Percentiles rank a stretch among this genome's conserved stretches.
Evolutionary conservation across 108 stramenopile genomes (phyloP).

Genomic region (Nitzschia putrida): DNA sequence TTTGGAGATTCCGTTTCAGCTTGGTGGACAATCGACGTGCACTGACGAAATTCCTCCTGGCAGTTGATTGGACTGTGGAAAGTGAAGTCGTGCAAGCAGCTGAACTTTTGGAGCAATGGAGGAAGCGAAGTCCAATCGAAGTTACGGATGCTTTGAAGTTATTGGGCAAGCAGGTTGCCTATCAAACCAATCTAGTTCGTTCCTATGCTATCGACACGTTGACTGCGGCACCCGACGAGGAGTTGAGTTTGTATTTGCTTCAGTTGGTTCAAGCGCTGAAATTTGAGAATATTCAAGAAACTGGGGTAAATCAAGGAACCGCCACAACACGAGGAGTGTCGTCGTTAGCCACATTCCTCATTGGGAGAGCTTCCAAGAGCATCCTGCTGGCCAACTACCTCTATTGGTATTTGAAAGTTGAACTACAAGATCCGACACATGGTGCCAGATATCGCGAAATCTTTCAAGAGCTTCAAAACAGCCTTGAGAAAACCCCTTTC

Average conservation of each 20-base stretch:
- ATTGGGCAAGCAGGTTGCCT: slow-evolving; percentile 91
- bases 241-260: slow-evolving; percentile 91
- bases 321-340: slow-evolving; percentile 18
- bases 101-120: slow-evolving; percentile 94
- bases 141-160: slow-evolving; percentile 96
- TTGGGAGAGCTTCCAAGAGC: slow-evolving; percentile 87
- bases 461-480: slow-evolving; percentile 65
- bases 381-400: slow-evolving; percentile 91
- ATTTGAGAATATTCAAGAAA: slow-evolving; percentile 76
- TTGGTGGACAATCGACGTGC: slow-evolving; percentile 93
- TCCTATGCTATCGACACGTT: slow-evolving; percentile 95
- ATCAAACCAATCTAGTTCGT: slow-evolving; percentile 86
- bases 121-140: slow-evolving; percentile 89
- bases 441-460: slow-evolving; percentile 83
- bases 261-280: slow-evolving; percentile 98
- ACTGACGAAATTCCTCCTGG: slow-evolving; percentile 91
- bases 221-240: slow-evolving; percentile 86
- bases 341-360: slow-evolving; percentile 89
- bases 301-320: slow-evolving; percentile 19
- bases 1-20: slow-evolving; percentile 95
- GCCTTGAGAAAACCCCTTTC: slow-evolving; percentile 47
- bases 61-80: slow-evolving; percentile 95
- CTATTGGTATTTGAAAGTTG: slow-evolving; percentile 94
- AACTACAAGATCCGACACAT: slow-evolving; percentile 81
- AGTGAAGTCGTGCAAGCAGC: slow-evolving; percentile 93